A percentile compares a stretch with the other conserved stretches of the same genome.
These are phyloP conservation scores for Fragilariopsis cylindrus DNA, from an alignment of 108 stramenopile species.

Conservation along the genomic window DNA sequence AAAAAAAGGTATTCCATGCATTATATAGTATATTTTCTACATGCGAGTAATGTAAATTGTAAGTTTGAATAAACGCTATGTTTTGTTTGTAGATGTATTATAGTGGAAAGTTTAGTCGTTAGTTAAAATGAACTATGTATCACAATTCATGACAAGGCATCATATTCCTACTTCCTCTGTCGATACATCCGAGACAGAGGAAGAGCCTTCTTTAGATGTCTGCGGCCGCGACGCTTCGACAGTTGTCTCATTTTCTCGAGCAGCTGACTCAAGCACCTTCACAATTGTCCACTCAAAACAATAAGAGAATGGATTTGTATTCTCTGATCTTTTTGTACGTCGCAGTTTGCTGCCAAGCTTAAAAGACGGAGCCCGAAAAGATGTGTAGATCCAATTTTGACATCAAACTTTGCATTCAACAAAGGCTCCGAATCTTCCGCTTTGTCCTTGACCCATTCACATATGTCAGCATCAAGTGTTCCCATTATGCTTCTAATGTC, in stretches of 20 bases:
- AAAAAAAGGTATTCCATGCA: no score
- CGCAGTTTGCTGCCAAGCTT: conserved; percentile 51
- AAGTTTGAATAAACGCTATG: no score
- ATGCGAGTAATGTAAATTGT: no score
- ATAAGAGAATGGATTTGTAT: conserved; percentile 65
- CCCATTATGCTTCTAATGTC: conserved; percentile 59
- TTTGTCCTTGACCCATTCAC: conserved; percentile 65
- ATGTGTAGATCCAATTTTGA: conserved; percentile 60
- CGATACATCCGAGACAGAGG: no score
- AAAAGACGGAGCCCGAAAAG: conserved; percentile 60
- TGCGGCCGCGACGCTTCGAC: no score
- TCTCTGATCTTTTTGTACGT: conserved; percentile 39
- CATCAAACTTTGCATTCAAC: conserved; percentile 26
- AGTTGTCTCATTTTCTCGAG: not conserved
- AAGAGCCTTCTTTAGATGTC: no score
- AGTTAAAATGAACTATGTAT: no score
- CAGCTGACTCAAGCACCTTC: conserved; percentile 43
- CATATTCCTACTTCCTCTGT: no score
- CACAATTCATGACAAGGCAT: no score
- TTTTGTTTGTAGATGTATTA: no score
- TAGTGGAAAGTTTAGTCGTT: no score
- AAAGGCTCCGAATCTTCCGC: conserved; percentile 45
- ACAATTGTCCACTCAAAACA: conserved; percentile 63
- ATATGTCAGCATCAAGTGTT: conserved; percentile 77
- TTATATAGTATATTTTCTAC: no score